Conservation (phyloP, 768 basidiomycete genomes). For the Boletus patriciae region DNA sequence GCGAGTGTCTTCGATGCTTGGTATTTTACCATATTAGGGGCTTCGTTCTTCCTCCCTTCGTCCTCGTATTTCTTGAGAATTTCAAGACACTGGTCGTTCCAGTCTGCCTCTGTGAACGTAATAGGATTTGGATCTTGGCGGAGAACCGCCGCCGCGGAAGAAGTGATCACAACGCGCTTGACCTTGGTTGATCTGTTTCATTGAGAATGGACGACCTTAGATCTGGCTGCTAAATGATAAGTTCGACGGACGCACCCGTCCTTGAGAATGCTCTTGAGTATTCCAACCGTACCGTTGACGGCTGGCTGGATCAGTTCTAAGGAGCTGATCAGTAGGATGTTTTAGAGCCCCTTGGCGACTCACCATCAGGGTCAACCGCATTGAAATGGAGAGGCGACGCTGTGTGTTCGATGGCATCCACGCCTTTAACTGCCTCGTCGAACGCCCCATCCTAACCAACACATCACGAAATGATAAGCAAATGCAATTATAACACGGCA, state of each 20-base stretch:
- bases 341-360: neutral
- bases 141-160: conserved; percentile 55
- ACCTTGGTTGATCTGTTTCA: conserved; percentile 40
- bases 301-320: conserved; percentile 69
- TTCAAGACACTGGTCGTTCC: conserved; percentile 51
- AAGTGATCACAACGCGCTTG: conserved; percentile 69
- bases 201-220: neutral
- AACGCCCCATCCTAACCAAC: conserved; percentile 59
- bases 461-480: neutral
- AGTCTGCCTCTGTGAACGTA: conserved; percentile 52
- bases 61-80: conserved; percentile 46
- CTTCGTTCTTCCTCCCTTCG: conserved; percentile 44
- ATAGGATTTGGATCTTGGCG: conserved; percentile 22
- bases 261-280: conserved; percentile 60
- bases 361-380: conserved; percentile 45
- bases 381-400: conserved; percentile 61
- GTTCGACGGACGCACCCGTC: conserved; percentile 39
- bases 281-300: conserved; percentile 63
- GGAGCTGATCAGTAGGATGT: neutral
- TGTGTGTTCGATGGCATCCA: conserved; percentile 69
- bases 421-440: conserved; percentile 74
- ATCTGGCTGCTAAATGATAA: neutral
- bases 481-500: neutral
- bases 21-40: conserved; percentile 44
- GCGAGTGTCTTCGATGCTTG: conserved; percentile 63